Evolutionary conservation across 2,329 filamentous ascomycete genomes (phyloP).

Genomic region (Trichophyton mentagrophytes): DNA sequence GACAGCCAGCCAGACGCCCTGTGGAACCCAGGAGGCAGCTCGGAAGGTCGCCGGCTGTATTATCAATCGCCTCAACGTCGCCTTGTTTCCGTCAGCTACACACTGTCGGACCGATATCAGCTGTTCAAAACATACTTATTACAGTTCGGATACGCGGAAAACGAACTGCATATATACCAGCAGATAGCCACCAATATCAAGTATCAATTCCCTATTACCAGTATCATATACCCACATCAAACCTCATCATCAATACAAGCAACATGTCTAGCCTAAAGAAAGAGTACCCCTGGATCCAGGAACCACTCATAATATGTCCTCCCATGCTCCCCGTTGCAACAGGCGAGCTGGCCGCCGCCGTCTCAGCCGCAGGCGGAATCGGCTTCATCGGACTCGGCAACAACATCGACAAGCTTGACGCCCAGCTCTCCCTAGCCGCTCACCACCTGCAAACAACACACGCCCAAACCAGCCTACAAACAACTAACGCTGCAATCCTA

Average conservation of each 20-base stretch:
- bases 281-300: constrained; percentile 46
- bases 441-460: constrained; percentile 13
- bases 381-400: constrained; percentile 50
- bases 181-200: not conserved
- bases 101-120: no score
- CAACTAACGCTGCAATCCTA: constrained; percentile 13
- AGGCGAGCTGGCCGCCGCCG: constrained; percentile 45
- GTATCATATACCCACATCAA: not conserved
- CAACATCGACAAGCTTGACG: constrained; percentile 21
- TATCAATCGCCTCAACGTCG: not conserved
- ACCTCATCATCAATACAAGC: not conserved
- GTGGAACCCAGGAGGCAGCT: not conserved
- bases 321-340: constrained; percentile 56
- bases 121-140: not conserved
- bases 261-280: constrained; percentile 6
- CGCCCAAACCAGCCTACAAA: not conserved
- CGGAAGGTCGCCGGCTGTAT: not conserved
- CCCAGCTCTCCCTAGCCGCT: constrained; percentile 20
- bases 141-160: not conserved
- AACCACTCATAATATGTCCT: constrained; percentile 48
- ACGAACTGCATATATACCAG: not conserved
- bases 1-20: not conserved
- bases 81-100: not conserved
- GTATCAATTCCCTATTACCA: no score
- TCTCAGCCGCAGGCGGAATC: constrained; percentile 43